phyloP scores from a whole-genome alignment of 2,329 filamentous ascomycete genomes.

The Pseudogymnoascus sp. region DNA sequence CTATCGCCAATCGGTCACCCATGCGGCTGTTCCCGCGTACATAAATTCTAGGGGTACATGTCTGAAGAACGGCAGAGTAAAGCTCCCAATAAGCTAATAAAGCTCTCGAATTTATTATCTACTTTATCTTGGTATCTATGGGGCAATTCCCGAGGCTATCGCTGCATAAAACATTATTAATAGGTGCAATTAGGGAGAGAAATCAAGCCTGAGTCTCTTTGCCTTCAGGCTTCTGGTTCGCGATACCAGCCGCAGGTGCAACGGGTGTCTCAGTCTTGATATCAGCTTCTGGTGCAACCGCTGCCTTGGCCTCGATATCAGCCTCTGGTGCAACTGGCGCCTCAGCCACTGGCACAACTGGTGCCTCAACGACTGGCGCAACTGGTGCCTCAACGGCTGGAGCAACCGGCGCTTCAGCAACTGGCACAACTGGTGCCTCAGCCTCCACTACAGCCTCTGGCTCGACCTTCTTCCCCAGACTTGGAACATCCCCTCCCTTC shows the following conservation, averaged over 20 bases:
- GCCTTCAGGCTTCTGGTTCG: conserved; percentile 4
- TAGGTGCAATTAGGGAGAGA: neutral
- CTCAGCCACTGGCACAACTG: too few relatives aligned
- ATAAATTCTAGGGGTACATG: conserved; percentile 1
- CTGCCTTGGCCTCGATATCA: neutral
- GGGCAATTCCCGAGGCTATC: neutral
- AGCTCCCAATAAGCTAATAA: neutral
- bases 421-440: neutral
- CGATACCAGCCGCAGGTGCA: conserved; percentile 2
- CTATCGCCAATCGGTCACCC: conserved; percentile 5
- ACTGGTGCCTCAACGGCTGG: neutral
- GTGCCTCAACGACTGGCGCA: neutral
- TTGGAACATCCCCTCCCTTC: conserved; percentile 45
- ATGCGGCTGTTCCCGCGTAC: neutral
- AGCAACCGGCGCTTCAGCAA: neutral
- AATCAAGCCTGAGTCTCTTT: neutral
- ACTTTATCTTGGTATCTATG: neutral
- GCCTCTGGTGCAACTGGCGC: neutral
- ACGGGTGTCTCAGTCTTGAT: neutral
- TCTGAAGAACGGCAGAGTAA: neutral
- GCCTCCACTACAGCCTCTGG: neutral
- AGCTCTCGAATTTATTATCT: neutral
- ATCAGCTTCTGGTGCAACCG: neutral
- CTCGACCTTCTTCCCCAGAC: conserved; percentile 12
- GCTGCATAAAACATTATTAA: conserved; percentile 2